A percentile compares a stretch with the other conserved stretches of the same genome.
phyloP scores from a whole-genome alignment of 1,139 yeast genomes.

The Yamadazyma trypodendri region DNA sequence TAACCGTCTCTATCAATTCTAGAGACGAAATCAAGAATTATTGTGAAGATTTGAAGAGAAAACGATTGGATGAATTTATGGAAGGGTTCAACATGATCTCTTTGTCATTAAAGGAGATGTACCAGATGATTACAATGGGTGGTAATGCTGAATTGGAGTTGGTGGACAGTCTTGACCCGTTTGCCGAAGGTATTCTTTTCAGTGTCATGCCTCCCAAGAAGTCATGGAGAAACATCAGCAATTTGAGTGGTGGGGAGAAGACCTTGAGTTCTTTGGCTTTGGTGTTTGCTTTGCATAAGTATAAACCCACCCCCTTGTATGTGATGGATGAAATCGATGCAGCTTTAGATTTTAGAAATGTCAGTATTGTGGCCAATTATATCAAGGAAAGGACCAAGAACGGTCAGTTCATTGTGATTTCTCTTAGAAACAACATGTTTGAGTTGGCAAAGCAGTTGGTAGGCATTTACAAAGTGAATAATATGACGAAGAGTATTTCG shows the following conservation, averaged over 20 bases:
- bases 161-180: slow-evolving; percentile 96
- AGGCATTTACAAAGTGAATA: slow-evolving; percentile 91
- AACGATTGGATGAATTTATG: slow-evolving; percentile 87
- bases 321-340: slow-evolving; percentile 99
- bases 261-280: slow-evolving; percentile 92
- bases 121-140: slow-evolving; percentile 98
- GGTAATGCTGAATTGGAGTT: slow-evolving; percentile 97
- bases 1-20: slow-evolving; percentile 63
- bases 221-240: slow-evolving; percentile 94
- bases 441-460: slow-evolving; percentile 92
- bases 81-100: slow-evolving; percentile 87
- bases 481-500: slow-evolving; percentile 85
- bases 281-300: slow-evolving; percentile 94
- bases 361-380: slow-evolving; percentile 94
- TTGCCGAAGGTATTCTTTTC: slow-evolving; percentile 92
- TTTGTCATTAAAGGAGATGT: slow-evolving; percentile 90
- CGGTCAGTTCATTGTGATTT: slow-evolving; percentile 95
- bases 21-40: slow-evolving; percentile 65
- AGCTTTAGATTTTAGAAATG: slow-evolving; percentile 94
- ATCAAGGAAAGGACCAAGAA: slow-evolving; percentile 93
- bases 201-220: slow-evolving; percentile 99
- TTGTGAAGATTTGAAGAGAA: slow-evolving; percentile 70
- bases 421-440: slow-evolving; percentile 95
- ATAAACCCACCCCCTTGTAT: slow-evolving; percentile 94
- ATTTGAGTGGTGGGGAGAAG: slow-evolving; percentile 96